phyloP scores from a whole-genome alignment of 1,284 basidiomycete genomes.

The Grifola frondosa region DNA sequence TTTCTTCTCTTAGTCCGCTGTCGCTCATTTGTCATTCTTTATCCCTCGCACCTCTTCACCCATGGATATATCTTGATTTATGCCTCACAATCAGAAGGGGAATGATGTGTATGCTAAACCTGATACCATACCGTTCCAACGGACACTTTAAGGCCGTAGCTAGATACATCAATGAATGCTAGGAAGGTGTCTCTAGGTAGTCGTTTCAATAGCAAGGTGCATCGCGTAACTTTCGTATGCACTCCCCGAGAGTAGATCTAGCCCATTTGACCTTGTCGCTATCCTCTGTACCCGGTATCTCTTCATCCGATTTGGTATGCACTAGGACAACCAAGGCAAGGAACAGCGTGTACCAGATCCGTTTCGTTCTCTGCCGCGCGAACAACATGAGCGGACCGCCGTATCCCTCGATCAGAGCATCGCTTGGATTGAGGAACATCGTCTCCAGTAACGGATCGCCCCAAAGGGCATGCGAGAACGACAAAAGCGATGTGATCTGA shows the following conservation, averaged over 20 bases:
- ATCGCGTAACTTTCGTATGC: conserved; percentile 41
- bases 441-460: conserved; percentile 71
- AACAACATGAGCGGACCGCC: conserved; percentile 50
- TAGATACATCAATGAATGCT: not conserved
- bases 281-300: conserved; percentile 20
- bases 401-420: conserved; percentile 61
- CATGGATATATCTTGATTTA: too few relatives aligned
- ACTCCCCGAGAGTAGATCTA: conserved; percentile 35
- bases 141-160: too few relatives aligned
- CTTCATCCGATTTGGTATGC: conserved; percentile 26
- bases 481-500: conserved; percentile 32
- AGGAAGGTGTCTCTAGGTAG: not conserved
- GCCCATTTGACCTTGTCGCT: conserved; percentile 43
- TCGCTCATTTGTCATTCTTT: conserved; percentile 22
- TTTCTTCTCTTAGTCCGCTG: conserved; percentile 19
- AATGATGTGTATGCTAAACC: too few relatives aligned
- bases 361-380: conserved; percentile 61
- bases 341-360: conserved; percentile 72
- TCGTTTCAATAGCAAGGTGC: conserved; percentile 45
- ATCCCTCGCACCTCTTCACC: not conserved
- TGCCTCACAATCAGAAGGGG: too few relatives aligned
- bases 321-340: conserved; percentile 52
- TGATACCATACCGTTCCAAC: too few relatives aligned
- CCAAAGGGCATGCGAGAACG: conserved; percentile 60
- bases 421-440: conserved; percentile 52